Conservation (phyloP, 2,329 filamentous ascomycete genomes). For the Podosphaera fusca region DNA sequence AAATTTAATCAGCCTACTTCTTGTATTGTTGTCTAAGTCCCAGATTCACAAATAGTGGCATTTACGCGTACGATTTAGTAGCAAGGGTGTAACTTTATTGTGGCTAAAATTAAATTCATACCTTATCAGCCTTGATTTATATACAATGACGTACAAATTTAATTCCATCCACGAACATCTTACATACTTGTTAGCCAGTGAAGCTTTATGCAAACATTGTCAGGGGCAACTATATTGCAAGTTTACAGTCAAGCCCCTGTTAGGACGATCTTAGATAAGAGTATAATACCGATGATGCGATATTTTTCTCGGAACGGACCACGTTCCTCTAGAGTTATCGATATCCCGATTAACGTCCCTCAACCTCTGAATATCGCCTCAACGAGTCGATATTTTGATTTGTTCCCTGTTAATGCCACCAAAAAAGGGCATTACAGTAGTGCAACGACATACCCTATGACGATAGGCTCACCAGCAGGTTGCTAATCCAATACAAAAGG, state of each 20-base stretch:
- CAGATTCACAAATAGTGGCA: no score
- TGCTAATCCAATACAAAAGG: background rate
- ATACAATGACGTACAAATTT: no score
- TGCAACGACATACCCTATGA: background rate
- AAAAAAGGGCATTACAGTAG: background rate
- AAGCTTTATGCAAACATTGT: no score
- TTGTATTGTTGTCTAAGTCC: no score
- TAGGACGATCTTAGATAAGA: background rate
- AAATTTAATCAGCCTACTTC: no score
- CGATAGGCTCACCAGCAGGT: background rate
- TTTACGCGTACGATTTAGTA: no score
- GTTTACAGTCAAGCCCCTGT: conserved; percentile 4
- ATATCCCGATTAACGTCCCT: background rate
- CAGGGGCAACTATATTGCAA: no score
- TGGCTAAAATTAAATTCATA: no score
- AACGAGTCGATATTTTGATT: background rate
- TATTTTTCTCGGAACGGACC: conserved; percentile 3
- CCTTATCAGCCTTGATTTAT: no score
- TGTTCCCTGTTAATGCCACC: background rate
- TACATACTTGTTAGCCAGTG: no score
- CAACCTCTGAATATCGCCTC: background rate
- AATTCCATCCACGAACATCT: no score
- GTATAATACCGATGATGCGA: background rate
- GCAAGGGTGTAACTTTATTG: no score
- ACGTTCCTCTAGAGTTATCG: background rate